phyloP scores from a whole-genome alignment of 148 eudicot species.

The Nepenthes gracilis region DNA sequence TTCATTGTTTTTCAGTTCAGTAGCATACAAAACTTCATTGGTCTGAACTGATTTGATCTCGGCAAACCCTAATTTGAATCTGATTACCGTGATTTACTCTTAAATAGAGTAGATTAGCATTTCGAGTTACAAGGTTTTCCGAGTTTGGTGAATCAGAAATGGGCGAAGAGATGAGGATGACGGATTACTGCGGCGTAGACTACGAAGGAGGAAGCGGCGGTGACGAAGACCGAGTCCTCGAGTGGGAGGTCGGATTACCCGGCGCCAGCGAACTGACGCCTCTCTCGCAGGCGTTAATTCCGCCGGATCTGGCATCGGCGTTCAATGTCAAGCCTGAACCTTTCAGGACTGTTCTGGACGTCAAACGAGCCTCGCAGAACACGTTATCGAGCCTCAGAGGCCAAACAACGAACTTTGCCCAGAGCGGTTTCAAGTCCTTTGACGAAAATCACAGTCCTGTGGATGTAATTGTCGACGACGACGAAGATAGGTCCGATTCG shows the following conservation, averaged over 20 bases:
- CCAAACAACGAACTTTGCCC: slow-evolving; percentile 1
- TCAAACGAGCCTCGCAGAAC: slow-evolving; percentile 36
- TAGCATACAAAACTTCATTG: too few species aligned
- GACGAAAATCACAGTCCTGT: background rate
- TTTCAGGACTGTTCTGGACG: slow-evolving; percentile 30
- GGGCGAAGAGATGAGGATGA: slow-evolving; percentile 28
- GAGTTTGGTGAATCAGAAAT: slow-evolving; percentile 3
- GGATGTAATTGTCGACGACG: slow-evolving; percentile 8
- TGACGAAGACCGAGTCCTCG: slow-evolving; percentile 23
- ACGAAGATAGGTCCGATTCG: slow-evolving; percentile 25
- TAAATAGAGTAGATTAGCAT: too few species aligned
- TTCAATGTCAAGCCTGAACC: slow-evolving; percentile 47
- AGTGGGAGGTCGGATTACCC: slow-evolving; percentile 57
- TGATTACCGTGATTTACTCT: too few species aligned
- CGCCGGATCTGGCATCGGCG: slow-evolving; percentile 42
- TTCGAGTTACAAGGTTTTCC: too few species aligned
- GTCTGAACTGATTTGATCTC: too few species aligned
- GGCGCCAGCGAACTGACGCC: slow-evolving; percentile 38
- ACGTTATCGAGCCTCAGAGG: slow-evolving; percentile 33
- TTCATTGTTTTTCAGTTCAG: too few species aligned
- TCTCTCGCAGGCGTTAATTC: slow-evolving; percentile 37
- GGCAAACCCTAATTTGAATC: too few species aligned
- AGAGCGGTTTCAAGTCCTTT: slow-evolving; percentile 15
- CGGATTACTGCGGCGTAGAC: slow-evolving; percentile 15
- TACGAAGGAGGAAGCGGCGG: slow-evolving; percentile 6